Percentiles rank a stretch among this genome's conserved stretches.
Conservation (phyloP, 305 asterid species). For the Rubia tinctorum region DNA sequence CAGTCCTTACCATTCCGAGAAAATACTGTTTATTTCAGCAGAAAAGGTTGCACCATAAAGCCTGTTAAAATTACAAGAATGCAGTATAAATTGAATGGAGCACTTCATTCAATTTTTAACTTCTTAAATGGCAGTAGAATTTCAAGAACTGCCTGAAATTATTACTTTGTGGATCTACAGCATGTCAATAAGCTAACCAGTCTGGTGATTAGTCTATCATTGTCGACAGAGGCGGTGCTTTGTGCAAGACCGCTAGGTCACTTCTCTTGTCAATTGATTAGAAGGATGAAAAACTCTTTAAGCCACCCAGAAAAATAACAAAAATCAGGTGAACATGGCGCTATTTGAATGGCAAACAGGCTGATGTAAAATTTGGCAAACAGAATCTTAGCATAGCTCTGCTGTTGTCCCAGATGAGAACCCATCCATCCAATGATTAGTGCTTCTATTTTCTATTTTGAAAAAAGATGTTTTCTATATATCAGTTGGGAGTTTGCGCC, state of each 20-base stretch:
- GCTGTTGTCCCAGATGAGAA: not conserved
- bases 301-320: no score
- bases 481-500: not conserved
- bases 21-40: conserved; percentile 48
- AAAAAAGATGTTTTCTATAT: no score
- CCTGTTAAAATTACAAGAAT: not conserved
- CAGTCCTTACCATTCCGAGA: conserved; percentile 59
- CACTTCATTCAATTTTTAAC: no score
- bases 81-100: no score
- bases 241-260: no score
- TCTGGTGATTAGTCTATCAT: no score
- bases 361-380: not conserved
- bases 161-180: no score
- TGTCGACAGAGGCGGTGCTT: no score
- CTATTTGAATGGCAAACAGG: not conserved
- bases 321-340: not conserved
- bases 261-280: no score
- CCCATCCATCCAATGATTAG: not conserved
- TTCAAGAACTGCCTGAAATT: no score
- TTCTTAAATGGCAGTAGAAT: no score
- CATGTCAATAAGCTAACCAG: no score
- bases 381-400: not conserved
- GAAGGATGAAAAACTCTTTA: not conserved
- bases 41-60: conserved; percentile 23
- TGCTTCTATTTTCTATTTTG: not conserved